Percentiles rank a stretch among this genome's conserved stretches.
phyloP scores from a whole-genome alignment of 331 rosid genomes.

The Saraca asoca region DNA sequence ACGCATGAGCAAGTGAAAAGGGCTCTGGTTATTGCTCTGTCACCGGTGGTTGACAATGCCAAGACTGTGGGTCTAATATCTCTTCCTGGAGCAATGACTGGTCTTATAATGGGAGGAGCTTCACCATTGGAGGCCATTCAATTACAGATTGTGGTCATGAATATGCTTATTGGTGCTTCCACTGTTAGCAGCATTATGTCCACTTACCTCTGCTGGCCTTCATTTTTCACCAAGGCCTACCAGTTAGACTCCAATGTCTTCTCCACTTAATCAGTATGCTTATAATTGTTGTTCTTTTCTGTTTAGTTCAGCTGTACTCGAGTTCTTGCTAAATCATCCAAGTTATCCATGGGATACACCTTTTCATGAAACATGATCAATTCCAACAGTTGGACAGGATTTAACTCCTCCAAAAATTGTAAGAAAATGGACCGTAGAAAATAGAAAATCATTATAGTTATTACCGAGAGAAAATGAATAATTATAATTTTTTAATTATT shows the following conservation, averaged over 20 bases:
- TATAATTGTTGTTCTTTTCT: background rate
- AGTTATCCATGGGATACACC: too few relatives aligned
- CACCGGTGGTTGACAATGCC: constrained; percentile 91
- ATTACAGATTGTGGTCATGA: constrained; percentile 92
- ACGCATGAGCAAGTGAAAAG: constrained; percentile 84
- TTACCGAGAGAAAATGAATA: too few relatives aligned
- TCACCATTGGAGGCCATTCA: constrained; percentile 95
- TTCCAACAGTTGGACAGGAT: too few relatives aligned
- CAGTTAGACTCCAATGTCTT: constrained; percentile 80
- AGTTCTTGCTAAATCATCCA: too few relatives aligned
- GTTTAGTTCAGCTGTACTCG: too few relatives aligned
- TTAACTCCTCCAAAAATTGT: too few relatives aligned
- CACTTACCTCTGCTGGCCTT: constrained; percentile 86
- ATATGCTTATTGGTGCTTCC: constrained; percentile 89
- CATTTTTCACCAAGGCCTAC: constrained; percentile 85
- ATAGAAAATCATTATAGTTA: too few relatives aligned
- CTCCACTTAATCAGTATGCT: constrained; percentile 10
- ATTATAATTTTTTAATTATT: too few relatives aligned
- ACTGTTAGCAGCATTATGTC: constrained; percentile 86
- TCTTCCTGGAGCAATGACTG: constrained; percentile 97
- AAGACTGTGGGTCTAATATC: constrained; percentile 90
- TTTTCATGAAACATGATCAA: too few relatives aligned
- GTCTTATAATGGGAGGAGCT: constrained; percentile 97
- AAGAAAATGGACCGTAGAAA: too few relatives aligned
- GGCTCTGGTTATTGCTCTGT: constrained; percentile 70